Percentiles rank a stretch among this genome's conserved stretches.
Conservation (phyloP, 78 protist genomes). For the Dictyostelium purpureum region DNA sequence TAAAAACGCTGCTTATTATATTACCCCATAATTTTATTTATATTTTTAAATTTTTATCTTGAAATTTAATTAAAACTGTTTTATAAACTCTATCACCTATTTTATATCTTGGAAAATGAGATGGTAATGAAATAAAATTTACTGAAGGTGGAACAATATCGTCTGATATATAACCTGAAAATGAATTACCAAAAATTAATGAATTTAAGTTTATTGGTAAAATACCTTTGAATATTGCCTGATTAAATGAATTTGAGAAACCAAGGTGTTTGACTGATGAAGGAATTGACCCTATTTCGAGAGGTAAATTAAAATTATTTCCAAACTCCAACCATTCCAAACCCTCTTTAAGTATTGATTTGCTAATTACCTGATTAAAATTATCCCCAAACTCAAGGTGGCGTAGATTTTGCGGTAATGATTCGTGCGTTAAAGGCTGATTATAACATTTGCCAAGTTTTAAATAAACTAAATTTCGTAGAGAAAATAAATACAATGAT, state of each 20-base stretch:
- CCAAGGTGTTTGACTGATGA: background rate
- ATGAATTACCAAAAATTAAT: background rate
- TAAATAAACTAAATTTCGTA: background rate
- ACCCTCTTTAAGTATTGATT: background rate
- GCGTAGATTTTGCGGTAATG: background rate
- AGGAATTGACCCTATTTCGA: background rate
- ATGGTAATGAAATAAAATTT: background rate
- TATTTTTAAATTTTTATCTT: background rate
- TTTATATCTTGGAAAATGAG: background rate
- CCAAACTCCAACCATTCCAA: background rate
- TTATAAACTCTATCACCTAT: constrained; percentile 2
- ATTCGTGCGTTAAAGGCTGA: background rate
- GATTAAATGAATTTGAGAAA: background rate
- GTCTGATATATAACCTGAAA: background rate
- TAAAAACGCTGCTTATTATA: background rate
- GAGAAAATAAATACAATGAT: background rate
- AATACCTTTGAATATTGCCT: background rate
- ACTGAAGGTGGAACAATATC: background rate
- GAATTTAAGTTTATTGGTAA: background rate
- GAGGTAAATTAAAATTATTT: background rate
- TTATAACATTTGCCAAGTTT: background rate
- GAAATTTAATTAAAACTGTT: background rate
- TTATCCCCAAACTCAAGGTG: background rate
- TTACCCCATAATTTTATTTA: background rate
- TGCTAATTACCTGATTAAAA: background rate